Base-by-base conservation (phyloP, 805 yeast species). In the Cyberlindnera maclurae region DNA sequence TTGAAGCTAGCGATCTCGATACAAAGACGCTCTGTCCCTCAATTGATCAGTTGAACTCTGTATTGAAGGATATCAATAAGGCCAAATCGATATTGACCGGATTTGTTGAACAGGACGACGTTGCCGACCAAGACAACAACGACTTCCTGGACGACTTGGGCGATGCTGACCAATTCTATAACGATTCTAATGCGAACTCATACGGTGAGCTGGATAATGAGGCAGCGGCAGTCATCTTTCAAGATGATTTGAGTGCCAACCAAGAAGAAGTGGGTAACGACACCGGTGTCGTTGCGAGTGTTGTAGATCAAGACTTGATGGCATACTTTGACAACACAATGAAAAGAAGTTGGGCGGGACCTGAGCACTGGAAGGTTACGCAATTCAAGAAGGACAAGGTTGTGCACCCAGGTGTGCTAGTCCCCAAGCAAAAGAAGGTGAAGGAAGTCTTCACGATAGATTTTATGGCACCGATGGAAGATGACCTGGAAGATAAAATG, bases 281-380 rank as follows among this genome's bases (percentile, higher is more conserved):
- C 32, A 49, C 44, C 3, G 54, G 48, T 18, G 47, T 47, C 12
- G 52, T 57, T 27, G 55, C 55, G 7, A 53, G 57, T 31, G 54
- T 65, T 13, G 60, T 75, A 46, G 85, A 79, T 49, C 69, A 68
- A 35, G 85, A 80, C 50, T 61, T 86, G 31, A 76, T 85, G 73
- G 82, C 88, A 3, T 82, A 86, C 55, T 87, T 87, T 59, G 96
- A 88, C 55, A 78, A 77, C 38, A 70, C 77, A 15, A 67, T 86
- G 60, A 73, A 69, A 41, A 58, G 58, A 33, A 82, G 77, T 55
- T 89, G 97, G 96, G 74, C 94, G 22, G 97, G 97, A 8, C 83
- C 90, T 12, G 90, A 85, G 47, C 94, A 86, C 60, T 90, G 97
- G 97, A 83, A 82, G 59, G 82, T 90, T 10, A 65, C 72, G 31